Evolutionary conservation across 2,329 filamentous ascomycete genomes (phyloP).

Genomic region (Colletotrichum incanum): DNA sequence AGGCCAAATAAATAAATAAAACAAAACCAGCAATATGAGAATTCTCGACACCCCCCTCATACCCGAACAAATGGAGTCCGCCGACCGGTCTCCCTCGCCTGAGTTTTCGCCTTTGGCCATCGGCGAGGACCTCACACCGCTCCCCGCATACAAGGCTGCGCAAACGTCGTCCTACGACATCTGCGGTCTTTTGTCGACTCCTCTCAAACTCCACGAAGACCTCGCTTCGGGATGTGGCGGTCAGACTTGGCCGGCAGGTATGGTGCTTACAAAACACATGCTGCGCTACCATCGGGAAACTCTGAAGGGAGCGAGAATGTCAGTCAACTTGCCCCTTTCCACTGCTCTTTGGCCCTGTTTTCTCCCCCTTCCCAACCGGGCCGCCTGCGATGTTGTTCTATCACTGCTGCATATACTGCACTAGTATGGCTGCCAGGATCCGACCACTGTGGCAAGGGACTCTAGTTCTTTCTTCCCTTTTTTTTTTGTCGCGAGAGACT

Average conservation of each 20-base stretch:
- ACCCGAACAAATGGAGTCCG: conserved; percentile 30
- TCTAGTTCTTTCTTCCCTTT: too few species aligned
- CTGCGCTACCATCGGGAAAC: conserved; percentile 79
- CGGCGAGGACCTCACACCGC: conserved; percentile 71
- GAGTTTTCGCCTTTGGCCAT: conserved; percentile 67
- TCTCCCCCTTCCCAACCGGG: background rate
- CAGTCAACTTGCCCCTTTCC: conserved; percentile 55
- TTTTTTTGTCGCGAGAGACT: background rate
- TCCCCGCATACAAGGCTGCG: conserved; percentile 71
- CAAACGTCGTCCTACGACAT: conserved; percentile 73
- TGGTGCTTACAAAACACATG: conserved; percentile 90
- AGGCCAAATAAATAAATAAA: conserved; percentile 6
- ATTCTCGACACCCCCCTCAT: conserved; percentile 41
- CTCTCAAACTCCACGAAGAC: conserved; percentile 87
- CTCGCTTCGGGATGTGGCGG: conserved; percentile 91
- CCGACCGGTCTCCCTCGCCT: conserved; percentile 59
- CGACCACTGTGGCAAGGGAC: background rate
- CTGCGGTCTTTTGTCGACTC: conserved; percentile 78
- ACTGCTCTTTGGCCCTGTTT: background rate
- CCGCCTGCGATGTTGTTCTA: background rate
- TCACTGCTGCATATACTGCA: background rate
- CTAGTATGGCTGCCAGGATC: background rate
- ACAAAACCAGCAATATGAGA: conserved; percentile 34
- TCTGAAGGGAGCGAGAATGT: conserved; percentile 81
- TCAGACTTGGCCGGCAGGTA: conserved; percentile 93